Evolutionary conservation across 306 rosid genomes (phyloP), one percentile per base, ranked within the genome.

Genomic region (Inga laurina): DNA sequence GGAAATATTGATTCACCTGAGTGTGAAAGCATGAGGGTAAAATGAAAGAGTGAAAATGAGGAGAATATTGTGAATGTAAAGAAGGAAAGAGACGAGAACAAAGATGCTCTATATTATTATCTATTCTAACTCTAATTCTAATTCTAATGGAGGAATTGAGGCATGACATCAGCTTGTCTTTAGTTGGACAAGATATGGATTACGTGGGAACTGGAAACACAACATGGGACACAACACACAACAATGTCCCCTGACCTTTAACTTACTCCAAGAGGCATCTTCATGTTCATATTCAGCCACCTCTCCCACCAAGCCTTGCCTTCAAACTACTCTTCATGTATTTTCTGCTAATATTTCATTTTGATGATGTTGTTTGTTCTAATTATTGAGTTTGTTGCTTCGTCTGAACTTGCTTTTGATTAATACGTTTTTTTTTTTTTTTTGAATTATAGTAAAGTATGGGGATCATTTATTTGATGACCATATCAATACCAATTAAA

Each of bases 181-280:
- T 76, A 19, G 34, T 32, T 10, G 45, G 32, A 67, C 11, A 65
- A 19, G 41, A 16, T 43, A n/a, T 22, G 6, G 32, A 9, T 44
- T 5, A 45, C 49, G 12, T 22, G 71, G 83, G 10, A 51, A 41
- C 27, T 66, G 61, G 30, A 37, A 37, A 21, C 78, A 77, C 19
- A 37, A 19, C 37, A 79, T 10, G 27, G 22, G 22, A 27, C 78
- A 77, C 19, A 46, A 24, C 39, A 79, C 15, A 30, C 32, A 16
- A 19, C 22, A 74, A 74, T 48, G 75, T 74, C 68, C 69, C 69
- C 69, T 73, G 72, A 19, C 78, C 77, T 56, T 72, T 74, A 56
- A 35, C 74, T 46, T 19, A 32, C 65, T 61, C 3, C 22, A 86
- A 81, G 79, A 34, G 86, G 14, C 86, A 82, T 27, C 62, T 6